Percentiles rank a stretch among this genome's conserved stretches.
These are phyloP conservation scores for Trichaptum fuscoviolaceum DNA, from an alignment of 768 basidiomycete genomes.

Conservation along the genomic window DNA sequence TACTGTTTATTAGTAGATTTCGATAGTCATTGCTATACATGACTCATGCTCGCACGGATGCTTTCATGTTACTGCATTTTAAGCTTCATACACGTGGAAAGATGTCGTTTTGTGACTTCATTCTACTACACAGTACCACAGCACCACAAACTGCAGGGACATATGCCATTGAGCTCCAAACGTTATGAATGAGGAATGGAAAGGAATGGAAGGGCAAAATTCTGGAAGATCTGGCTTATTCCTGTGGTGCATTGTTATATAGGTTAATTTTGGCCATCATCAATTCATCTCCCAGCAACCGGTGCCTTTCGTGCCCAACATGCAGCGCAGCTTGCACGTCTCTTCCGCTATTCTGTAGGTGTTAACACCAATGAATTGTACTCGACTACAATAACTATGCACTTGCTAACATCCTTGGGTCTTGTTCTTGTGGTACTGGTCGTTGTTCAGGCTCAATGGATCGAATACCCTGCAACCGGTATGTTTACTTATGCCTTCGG, in stretches of 20 bases:
- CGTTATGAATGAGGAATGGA: too few relatives aligned
- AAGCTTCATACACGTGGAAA: too few relatives aligned
- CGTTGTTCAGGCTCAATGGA: conserved; percentile 37
- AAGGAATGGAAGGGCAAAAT: too few relatives aligned
- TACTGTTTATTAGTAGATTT: neutral
- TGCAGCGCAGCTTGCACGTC: neutral
- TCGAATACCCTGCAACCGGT: conserved; percentile 51
- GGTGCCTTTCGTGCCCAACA: neutral
- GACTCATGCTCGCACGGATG: neutral
- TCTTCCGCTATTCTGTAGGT: neutral
- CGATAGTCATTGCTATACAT: neutral
- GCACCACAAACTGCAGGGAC: too few relatives aligned
- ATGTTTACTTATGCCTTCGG: neutral
- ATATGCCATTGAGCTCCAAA: too few relatives aligned
- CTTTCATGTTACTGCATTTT: neutral
- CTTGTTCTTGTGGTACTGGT: neutral
- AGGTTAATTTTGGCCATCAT: neutral
- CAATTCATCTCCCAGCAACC: neutral
- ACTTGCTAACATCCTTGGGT: neutral
- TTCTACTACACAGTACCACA: too few relatives aligned
- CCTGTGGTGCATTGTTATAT: neutral
- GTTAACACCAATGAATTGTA: neutral
- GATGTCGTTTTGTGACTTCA: too few relatives aligned
- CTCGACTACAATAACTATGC: neutral
- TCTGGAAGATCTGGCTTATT: too few relatives aligned